Evolutionary conservation across 2,329 filamentous ascomycete genomes (phyloP).

Genomic region (Paracoccidioides lutzii): DNA sequence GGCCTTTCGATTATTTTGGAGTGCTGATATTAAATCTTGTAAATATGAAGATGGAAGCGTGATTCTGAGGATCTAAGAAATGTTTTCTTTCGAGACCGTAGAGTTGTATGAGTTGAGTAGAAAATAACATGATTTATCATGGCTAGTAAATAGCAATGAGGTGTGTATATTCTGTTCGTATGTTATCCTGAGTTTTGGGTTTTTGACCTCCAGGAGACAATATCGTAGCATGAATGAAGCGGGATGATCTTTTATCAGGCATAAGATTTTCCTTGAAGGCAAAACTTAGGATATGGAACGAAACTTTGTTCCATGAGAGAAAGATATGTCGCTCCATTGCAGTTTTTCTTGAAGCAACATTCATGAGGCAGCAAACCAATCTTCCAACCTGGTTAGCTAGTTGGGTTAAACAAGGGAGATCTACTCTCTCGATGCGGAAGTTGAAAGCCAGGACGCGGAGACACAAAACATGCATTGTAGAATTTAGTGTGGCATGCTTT

Average conservation of each 20-base stretch:
- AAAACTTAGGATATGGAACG: background rate
- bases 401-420: too few relatives aligned
- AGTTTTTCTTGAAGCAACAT: too few relatives aligned
- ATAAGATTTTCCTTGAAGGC: background rate
- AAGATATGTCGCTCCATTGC: too few relatives aligned
- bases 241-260: background rate
- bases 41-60: background rate
- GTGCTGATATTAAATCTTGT: background rate
- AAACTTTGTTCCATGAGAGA: background rate
- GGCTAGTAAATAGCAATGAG: background rate
- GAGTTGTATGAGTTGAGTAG: background rate
- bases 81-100: background rate
- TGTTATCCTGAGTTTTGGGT: background rate
- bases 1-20: too few relatives aligned
- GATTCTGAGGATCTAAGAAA: background rate
- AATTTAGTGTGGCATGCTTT: too few relatives aligned
- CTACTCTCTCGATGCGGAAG: too few relatives aligned
- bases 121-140: background rate
- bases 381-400: too few relatives aligned
- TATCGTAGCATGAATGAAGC: background rate
- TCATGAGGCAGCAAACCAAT: too few relatives aligned
- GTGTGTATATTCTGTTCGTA: background rate
- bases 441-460: too few relatives aligned
- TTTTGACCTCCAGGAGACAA: background rate
- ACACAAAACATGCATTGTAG: too few relatives aligned